phyloP scores from a whole-genome alignment of 1,284 basidiomycete species.

The Mycena citricolor region DNA sequence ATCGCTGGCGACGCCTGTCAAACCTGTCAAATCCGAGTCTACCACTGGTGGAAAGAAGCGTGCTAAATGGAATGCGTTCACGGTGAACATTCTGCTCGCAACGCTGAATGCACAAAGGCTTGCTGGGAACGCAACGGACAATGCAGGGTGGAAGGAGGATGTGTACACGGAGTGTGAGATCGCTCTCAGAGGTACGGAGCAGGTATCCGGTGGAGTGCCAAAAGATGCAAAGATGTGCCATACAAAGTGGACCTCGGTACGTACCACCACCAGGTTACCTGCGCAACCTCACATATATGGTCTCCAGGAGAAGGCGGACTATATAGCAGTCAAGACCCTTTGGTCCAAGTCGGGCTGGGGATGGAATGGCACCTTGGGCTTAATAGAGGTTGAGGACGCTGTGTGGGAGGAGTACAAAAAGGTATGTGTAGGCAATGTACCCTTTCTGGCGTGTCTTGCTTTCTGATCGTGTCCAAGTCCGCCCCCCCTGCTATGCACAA shows the following conservation, averaged over 20 bases:
- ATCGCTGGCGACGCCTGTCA: too few relatives aligned
- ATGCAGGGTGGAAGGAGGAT: neutral
- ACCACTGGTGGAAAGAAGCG: too few relatives aligned
- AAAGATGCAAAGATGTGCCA: neutral
- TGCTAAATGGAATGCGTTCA: neutral
- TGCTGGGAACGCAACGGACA: slow-evolving; percentile 4
- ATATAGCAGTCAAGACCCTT: neutral
- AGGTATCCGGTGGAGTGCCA: neutral
- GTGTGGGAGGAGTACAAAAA: neutral
- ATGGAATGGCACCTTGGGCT: neutral
- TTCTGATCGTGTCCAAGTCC: too few relatives aligned
- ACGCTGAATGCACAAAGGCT: neutral
- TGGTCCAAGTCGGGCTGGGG: slow-evolving; percentile 3
- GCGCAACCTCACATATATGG: too few relatives aligned
- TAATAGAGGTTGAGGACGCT: neutral
- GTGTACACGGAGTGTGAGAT: neutral
- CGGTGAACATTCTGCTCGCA: neutral
- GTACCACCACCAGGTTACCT: neutral
- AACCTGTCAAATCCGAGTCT: too few relatives aligned
- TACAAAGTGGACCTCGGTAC: slow-evolving; percentile 1
- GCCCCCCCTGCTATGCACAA: too few relatives aligned
- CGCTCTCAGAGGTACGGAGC: slow-evolving; percentile 1
- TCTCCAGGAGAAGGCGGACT: neutral
- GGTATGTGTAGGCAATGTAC: too few relatives aligned
- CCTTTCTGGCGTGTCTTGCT: too few relatives aligned